Conservation (phyloP, 768 basidiomycete genomes). For the Mycena capillaripes region DNA sequence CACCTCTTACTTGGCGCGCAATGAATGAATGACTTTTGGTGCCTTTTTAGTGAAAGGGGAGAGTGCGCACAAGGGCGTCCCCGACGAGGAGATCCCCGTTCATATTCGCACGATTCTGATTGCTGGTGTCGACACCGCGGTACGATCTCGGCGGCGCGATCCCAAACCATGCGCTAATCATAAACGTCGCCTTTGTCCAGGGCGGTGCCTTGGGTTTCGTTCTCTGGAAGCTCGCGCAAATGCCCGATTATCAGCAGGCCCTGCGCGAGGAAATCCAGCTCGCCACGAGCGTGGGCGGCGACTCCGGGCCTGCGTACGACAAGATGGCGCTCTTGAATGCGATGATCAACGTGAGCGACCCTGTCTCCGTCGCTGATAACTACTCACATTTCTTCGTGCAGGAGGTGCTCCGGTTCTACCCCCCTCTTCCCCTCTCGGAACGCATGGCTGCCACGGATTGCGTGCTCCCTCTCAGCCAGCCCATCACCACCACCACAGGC, state of each 20-base stretch:
- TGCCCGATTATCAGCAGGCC: not conserved
- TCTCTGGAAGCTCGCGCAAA: constrained; percentile 14
- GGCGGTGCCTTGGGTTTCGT: not conserved
- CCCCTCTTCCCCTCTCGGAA: not conserved
- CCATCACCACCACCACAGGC: constrained; percentile 24
- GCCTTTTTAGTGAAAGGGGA: not conserved
- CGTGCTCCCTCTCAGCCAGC: constrained; percentile 30
- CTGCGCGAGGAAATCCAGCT: constrained; percentile 11
- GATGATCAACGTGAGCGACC: constrained; percentile 7
- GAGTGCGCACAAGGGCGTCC: not conserved
- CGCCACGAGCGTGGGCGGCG: not conserved
- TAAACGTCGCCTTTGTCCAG: not conserved
- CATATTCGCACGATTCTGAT: not conserved
- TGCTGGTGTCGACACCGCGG: not conserved
- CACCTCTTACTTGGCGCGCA: not conserved
- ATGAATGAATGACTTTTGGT: too few relatives aligned
- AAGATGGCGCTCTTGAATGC: constrained; percentile 12
- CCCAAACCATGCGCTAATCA: too few relatives aligned
- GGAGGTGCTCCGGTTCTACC: constrained; percentile 6
- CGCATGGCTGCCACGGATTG: constrained; percentile 26
- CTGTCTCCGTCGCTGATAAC: too few relatives aligned
- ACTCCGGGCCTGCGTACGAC: not conserved
- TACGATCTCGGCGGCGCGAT: not conserved
- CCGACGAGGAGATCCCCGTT: constrained; percentile 5
- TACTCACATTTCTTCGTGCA: not conserved